These are phyloP conservation scores for Colletotrichum euphorbiae DNA, from an alignment of 2,329 filamentous ascomycete species.

Conservation along the genomic window DNA sequence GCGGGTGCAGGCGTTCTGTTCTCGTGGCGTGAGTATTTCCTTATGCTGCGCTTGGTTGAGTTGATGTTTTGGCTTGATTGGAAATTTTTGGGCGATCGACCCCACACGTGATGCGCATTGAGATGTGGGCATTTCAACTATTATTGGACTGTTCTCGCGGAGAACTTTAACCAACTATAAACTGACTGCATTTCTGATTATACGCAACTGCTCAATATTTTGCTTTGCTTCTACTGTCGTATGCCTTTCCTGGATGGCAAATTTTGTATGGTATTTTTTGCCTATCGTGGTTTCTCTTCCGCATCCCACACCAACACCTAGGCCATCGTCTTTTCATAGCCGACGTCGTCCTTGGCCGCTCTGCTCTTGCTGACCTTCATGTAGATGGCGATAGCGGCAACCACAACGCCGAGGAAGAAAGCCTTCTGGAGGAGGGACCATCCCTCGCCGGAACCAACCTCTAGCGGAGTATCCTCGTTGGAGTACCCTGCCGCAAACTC, in stretches of 20 bases:
- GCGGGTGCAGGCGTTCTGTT: background rate
- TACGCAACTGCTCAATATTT: background rate
- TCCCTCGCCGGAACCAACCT: slow-evolving; percentile 47
- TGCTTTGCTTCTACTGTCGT: background rate
- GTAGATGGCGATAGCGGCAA: slow-evolving; percentile 59
- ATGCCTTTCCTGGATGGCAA: slow-evolving; percentile 1
- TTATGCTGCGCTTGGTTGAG: slow-evolving; percentile 17
- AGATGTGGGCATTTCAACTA: slow-evolving; percentile 26
- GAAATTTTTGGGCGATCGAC: slow-evolving; percentile 37
- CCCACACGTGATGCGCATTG: slow-evolving; percentile 38
- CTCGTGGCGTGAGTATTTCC: background rate
- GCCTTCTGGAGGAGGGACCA: slow-evolving; percentile 62
- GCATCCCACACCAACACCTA: slow-evolving; percentile 44
- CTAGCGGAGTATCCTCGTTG: slow-evolving; percentile 47
- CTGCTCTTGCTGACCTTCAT: slow-evolving; percentile 53
- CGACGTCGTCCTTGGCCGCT: slow-evolving; percentile 46
- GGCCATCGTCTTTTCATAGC: slow-evolving; percentile 59
- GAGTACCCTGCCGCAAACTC: slow-evolving; percentile 53
- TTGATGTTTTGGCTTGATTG: slow-evolving; percentile 28
- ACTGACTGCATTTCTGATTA: background rate
- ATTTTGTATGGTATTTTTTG: slow-evolving; percentile 8
- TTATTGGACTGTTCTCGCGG: slow-evolving; percentile 20
- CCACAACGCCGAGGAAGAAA: slow-evolving; percentile 61
- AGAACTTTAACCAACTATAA: slow-evolving; percentile 8
- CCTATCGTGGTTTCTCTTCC: slow-evolving; percentile 8